A percentile compares a stretch with the other conserved stretches of the same genome.
phyloP scores from a whole-genome alignment of 176 grass and related monocot genomes.

The Zizania latifolia region DNA sequence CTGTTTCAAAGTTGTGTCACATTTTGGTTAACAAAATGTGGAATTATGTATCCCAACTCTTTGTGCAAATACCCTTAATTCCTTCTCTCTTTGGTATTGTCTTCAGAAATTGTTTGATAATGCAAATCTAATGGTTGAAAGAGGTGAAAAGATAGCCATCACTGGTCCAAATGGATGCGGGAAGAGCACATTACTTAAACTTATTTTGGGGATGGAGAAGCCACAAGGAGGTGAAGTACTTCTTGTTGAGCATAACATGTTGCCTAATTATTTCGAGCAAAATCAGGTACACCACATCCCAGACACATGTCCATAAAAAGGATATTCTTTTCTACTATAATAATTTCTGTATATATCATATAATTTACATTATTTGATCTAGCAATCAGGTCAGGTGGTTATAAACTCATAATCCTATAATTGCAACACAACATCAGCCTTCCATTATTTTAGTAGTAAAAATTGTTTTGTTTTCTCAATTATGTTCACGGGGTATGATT shows the following conservation, averaged over 20 bases:
- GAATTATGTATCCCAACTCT: background rate
- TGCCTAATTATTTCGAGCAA: slow-evolving; percentile 97
- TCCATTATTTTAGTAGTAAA: slow-evolving; percentile 4
- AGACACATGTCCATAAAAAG: too few species aligned
- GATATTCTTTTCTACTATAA: background rate
- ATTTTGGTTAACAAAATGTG: background rate
- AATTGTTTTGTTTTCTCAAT: background rate
- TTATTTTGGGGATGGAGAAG: slow-evolving; percentile 79
- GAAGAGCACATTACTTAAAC: slow-evolving; percentile 78
- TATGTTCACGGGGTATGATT: slow-evolving; percentile 13
- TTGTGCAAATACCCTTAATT: background rate
- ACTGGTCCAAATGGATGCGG: slow-evolving; percentile 94
- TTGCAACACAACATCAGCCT: background rate
- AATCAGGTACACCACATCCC: slow-evolving; percentile 59
- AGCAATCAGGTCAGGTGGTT: background rate
- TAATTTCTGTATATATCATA: background rate
- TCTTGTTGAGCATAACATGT: slow-evolving; percentile 87
- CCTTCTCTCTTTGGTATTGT: background rate
- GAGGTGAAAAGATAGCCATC: slow-evolving; percentile 91
- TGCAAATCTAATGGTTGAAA: slow-evolving; percentile 78
- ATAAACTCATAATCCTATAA: background rate
- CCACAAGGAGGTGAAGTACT: slow-evolving; percentile 66
- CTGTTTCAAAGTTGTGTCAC: background rate
- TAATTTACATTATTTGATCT: background rate
- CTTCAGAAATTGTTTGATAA: slow-evolving; percentile 74